These are phyloP conservation scores for Vigna unguiculata DNA, from an alignment of 306 rosid species.

Conservation along the genomic window DNA sequence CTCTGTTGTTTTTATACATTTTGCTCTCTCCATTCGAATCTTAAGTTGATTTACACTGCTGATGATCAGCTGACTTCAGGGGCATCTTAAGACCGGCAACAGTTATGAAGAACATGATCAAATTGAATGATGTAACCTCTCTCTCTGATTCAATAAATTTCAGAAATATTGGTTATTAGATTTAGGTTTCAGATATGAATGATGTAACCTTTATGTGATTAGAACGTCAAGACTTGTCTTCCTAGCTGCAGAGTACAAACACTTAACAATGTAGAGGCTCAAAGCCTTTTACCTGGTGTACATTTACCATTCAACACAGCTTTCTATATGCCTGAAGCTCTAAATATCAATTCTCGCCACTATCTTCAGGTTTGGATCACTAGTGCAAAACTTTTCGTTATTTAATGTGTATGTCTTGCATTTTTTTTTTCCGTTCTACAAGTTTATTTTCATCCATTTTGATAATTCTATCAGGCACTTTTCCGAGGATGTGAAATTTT, in stretches of 20 bases:
- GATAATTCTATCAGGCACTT: conserved; percentile 66
- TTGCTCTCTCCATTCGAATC: conserved; percentile 38
- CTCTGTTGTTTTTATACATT: conserved; percentile 18
- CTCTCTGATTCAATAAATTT: conserved; percentile 39
- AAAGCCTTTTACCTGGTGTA: conserved; percentile 67
- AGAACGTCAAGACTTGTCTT: conserved; percentile 83
- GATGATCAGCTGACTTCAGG: conserved; percentile 71
- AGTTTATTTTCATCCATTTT: conserved; percentile 27
- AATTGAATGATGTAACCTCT: conserved; percentile 68
- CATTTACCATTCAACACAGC: conserved; percentile 62
- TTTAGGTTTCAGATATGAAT: conserved; percentile 30
- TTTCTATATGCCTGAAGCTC: conserved; percentile 91
- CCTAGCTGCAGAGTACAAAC: conserved; percentile 80
- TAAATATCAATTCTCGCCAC: conserved; percentile 69
- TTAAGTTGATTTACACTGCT: conserved; percentile 47
- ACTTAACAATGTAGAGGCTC: conserved; percentile 60
- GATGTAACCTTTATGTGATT: conserved; percentile 41
- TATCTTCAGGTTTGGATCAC: conserved; percentile 76
- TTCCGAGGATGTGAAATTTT: conserved; percentile 70
- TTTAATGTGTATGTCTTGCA: neutral
- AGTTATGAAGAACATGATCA: conserved; percentile 68
- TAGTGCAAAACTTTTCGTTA: neutral
- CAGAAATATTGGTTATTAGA: conserved; percentile 24
- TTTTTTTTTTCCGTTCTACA: neutral
- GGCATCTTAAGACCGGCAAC: conserved; percentile 91